Evolutionary conservation across 495 filamentous ascomycete species (phyloP), one percentile per base, ranked within the genome.

Genomic region (Penicillium longicatenatum): DNA sequence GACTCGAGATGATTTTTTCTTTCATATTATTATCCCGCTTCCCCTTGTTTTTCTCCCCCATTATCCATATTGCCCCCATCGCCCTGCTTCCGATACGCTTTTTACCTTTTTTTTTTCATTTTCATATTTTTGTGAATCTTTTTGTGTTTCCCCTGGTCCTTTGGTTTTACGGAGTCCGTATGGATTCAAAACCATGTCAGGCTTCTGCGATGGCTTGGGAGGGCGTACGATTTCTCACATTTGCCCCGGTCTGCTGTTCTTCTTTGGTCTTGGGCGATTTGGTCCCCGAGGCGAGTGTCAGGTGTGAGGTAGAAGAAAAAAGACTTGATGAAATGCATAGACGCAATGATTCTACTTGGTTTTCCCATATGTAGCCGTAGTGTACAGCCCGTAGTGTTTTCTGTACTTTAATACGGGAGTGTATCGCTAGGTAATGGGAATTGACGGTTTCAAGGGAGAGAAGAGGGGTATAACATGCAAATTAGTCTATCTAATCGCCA

Each of bases 1-100:
- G 68, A 70, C 65, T 60, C 60, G 65, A 69, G 68, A 70, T 69
- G 68, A 70, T 63, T 68, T 63, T 60, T 63, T 68, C 60, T 63
- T 65, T 57, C 63, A 65, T 57, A 60, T 63, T 62, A 59, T 62
- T 67, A 60, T 64, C 60, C 61, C 62, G 58, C 59, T 56, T 51
- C 63, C 57, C 54, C 55, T 63, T 59, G 31, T 62, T 69, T 43
- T 56, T 49, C 51, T 56, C 51, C 51, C 48, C 52, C 51, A 61
- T 58, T 52, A 48, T 54, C 54, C 51, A 50, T 53, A 58, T 66
- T 64, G 50, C 59, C 57, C 57, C 51, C 55, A 60, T 59, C 62
- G 50, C 54, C 50, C 57, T 63, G 64, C 42, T 61, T 60, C 54
- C 58, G 64, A 55, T 61, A 46, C 42, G 60, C 61, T 58, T 53